Evolutionary conservation across 805 yeast genomes (phyloP).

Genomic region (Saturnispora quitensis): DNA sequence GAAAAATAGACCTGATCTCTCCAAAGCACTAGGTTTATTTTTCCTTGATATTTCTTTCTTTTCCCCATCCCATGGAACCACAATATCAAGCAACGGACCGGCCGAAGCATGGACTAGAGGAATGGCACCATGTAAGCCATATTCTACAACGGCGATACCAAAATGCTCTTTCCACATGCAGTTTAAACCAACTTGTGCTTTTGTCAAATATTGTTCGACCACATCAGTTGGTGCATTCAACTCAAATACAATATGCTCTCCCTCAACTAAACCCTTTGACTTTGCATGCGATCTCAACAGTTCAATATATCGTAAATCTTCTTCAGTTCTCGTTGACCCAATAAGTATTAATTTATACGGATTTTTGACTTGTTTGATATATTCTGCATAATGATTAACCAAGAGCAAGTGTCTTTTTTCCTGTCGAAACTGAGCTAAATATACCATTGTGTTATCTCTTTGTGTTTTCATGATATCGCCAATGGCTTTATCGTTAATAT

Average conservation of each 20-base stretch:
- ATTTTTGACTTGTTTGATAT: constrained; percentile 17
- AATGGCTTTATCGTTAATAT: constrained; percentile 30
- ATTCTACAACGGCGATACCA: constrained; percentile 95
- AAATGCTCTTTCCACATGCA: constrained; percentile 99
- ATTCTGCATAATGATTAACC: constrained; percentile 52
- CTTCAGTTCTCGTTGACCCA: constrained; percentile 72
- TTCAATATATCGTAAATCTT: constrained; percentile 54
- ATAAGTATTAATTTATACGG: constrained; percentile 59
- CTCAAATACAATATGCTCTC: constrained; percentile 30
- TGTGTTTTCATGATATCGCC: constrained; percentile 11
- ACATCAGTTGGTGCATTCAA: constrained; percentile 66
- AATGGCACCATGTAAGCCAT: constrained; percentile 73
- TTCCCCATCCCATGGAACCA: constrained; percentile 41
- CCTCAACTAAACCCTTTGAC: constrained; percentile 15
- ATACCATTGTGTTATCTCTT: constrained; percentile 39
- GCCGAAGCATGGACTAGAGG: constrained; percentile 94
- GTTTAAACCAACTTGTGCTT: constrained; percentile 70
- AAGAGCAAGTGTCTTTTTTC: constrained; percentile 83
- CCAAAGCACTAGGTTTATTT: constrained; percentile 6
- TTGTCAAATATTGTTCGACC: constrained; percentile 44
- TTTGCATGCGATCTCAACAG: constrained; percentile 37
- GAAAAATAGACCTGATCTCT: constrained; percentile 73
- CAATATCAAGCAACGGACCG: constrained; percentile 88
- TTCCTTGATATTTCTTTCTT: constrained; percentile 17
- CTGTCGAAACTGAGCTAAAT: constrained; percentile 88